Evolutionary conservation across 2,329 filamentous ascomycete species (phyloP).

Genomic region (Colletotrichum godetiae): DNA sequence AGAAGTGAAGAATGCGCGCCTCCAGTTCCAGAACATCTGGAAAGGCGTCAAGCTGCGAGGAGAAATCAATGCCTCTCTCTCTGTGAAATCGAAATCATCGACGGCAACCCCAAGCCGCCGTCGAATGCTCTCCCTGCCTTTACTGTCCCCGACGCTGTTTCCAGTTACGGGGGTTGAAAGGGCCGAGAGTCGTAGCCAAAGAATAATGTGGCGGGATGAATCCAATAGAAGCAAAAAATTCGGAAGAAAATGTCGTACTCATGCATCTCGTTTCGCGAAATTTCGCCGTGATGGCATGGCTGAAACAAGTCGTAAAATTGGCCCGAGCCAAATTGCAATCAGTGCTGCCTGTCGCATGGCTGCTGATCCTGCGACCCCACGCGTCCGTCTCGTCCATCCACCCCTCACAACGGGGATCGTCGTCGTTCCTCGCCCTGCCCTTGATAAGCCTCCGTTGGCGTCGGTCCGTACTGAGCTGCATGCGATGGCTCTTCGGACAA

Average conservation of each 20-base stretch:
- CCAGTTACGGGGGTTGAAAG: neutral
- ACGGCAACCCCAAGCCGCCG: neutral
- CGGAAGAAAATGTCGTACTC: constrained; percentile 33
- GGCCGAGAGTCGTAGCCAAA: neutral
- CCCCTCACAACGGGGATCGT: constrained; percentile 19
- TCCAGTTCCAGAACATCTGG: constrained; percentile 19
- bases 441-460: constrained; percentile 35
- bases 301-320: constrained; percentile 45
- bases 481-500: constrained; percentile 52
- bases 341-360: constrained; percentile 43
- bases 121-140: neutral
- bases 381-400: constrained; percentile 32
- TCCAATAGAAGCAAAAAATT: constrained; percentile 19
- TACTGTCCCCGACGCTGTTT: neutral
- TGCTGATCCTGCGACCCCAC: constrained; percentile 45
- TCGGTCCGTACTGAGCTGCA: constrained; percentile 8
- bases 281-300: constrained; percentile 34
- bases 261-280: constrained; percentile 34
- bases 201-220: neutral
- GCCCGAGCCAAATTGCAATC: constrained; percentile 38
- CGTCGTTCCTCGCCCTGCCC: constrained; percentile 22
- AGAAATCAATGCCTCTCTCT: constrained; percentile 10
- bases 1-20: constrained; percentile 10
- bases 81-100: neutral
- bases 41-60: constrained; percentile 2